Base-by-base conservation (phyloP, 495 filamentous ascomycete genomes). In the Cetradonia linearis region DNA sequence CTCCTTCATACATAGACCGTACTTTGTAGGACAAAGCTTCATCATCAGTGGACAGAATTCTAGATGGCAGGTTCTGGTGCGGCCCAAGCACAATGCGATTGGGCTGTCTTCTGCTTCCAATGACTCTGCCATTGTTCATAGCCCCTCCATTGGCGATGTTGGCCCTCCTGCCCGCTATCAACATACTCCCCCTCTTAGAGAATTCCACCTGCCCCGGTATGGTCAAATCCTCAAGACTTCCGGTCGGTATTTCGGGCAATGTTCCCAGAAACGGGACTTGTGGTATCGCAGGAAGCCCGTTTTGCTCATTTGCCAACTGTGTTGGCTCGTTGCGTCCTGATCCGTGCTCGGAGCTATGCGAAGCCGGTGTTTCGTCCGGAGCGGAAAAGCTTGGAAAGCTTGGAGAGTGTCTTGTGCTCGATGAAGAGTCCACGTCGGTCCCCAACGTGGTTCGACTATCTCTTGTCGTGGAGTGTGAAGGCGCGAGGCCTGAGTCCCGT, bases 1-100 rank as follows among this genome's bases (percentile, higher is more conserved):
- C 87, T 66, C 83, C 83, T 71, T 90, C 87, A 74, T 96, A 96
- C 88, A 95, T 91, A 64, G 89, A 83, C 67, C 91, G 84, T 62
- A 96, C 90, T 70, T 90, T 88, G 70, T 86, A 83, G 63, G 89
- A 94, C 67, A 94, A 79, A 77, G 83, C 85, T 70, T 90, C 88
- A 64, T 91, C 83, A 67, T 95, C 90, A 30, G 86, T 80, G 55
- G 91, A 91, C 56, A 88, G 72, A 47, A 85, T 62, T 56, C 75
- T 66, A 31, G 62, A 60, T 62, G 59, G 73, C 65, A 56, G 69
- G 71, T 13, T 68, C 58, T 57, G 68, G 58, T 58, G 61, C 34
- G 67, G 57, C 36, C 46, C 62, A 42, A 66, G 52, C 47, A 65
- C 57, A 50, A 63, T 49, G 23, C 52, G 50, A 42, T 60, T 69